Conservation (phyloP, 2,329 filamentous ascomycete genomes). For the Dactylella cylindrospora region DNA sequence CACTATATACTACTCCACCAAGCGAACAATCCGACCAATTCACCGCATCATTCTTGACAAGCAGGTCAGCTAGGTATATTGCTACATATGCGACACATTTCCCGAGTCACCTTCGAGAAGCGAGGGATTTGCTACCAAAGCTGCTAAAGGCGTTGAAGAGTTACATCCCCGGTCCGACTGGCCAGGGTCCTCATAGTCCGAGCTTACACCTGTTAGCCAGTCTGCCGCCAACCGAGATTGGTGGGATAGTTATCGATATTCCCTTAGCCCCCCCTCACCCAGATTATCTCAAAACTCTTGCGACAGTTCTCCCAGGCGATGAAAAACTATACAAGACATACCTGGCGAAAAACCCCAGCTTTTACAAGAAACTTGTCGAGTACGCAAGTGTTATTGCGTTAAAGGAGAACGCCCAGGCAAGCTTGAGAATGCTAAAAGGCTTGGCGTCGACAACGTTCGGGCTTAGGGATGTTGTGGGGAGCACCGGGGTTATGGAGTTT, state of each 20-base stretch:
- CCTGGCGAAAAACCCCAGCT: slow-evolving; percentile 32
- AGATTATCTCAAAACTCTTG: slow-evolving; percentile 33
- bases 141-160: slow-evolving; percentile 28
- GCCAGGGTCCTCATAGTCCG: slow-evolving; percentile 28
- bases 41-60: slow-evolving; percentile 36
- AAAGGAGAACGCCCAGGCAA: slow-evolving; percentile 40
- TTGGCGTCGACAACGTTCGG: slow-evolving; percentile 24
- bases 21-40: slow-evolving; percentile 38
- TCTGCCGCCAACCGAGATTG: slow-evolving; percentile 15
- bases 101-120: slow-evolving; percentile 20
- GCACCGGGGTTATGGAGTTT: slow-evolving; percentile 34
- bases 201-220: slow-evolving; percentile 30
- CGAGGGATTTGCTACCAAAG: slow-evolving; percentile 34
- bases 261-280: slow-evolving; percentile 35
- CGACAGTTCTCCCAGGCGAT: slow-evolving; percentile 19
- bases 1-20: slow-evolving; percentile 28
- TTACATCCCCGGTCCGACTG: slow-evolving; percentile 35
- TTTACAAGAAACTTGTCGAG: slow-evolving; percentile 35
- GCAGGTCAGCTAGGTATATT: slow-evolving; percentile 35
- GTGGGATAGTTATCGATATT: slow-evolving; percentile 25
- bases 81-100: slow-evolving; percentile 36
- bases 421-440: slow-evolving; percentile 31
- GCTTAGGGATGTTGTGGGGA: slow-evolving; percentile 27
- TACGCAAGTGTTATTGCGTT: slow-evolving; percentile 32
- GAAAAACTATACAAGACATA: slow-evolving; percentile 34